These are phyloP conservation scores for Magnaporthales sp. DNA, from an alignment of 2,329 filamentous ascomycete genomes.

Conservation along the genomic window DNA sequence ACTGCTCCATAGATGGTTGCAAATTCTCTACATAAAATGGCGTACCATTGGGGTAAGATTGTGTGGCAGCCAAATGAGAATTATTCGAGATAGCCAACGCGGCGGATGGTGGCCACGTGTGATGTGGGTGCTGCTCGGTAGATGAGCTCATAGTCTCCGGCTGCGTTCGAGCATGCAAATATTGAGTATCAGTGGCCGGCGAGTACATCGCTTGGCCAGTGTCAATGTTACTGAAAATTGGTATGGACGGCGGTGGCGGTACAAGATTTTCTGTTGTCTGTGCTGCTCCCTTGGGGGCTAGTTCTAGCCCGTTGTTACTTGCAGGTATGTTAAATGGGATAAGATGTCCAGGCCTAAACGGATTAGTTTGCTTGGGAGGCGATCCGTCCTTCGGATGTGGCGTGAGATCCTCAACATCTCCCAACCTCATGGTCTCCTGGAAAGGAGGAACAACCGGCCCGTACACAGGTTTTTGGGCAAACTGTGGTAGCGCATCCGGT, in stretches of 20 bases:
- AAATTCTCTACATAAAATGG: not conserved
- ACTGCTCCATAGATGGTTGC: not conserved
- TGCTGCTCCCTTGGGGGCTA: not conserved
- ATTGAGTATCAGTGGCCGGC: not conserved
- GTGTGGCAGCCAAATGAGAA: not conserved
- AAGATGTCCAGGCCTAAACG: not conserved
- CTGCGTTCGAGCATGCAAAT: not conserved
- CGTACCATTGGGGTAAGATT: not conserved
- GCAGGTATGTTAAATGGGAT: not conserved
- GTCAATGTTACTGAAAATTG: not conserved
- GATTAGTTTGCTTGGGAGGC: not conserved
- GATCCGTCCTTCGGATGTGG: not conserved
- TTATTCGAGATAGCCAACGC: not conserved
- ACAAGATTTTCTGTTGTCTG: not conserved
- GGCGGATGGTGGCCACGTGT: not conserved
- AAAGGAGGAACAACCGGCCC: not conserved
- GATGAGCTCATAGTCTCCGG: not conserved
- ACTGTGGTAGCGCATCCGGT: not conserved
- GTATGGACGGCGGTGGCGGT: not conserved
- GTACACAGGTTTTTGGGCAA: not conserved
- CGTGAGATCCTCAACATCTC: not conserved
- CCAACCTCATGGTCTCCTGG: not conserved
- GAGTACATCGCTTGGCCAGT: not conserved
- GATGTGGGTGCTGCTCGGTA: not conserved
- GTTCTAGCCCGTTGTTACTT: not conserved